Evolutionary conservation across 805 yeast species (phyloP), one percentile per base, ranked within the genome.

Genomic region (Jamesozyma piceae): DNA sequence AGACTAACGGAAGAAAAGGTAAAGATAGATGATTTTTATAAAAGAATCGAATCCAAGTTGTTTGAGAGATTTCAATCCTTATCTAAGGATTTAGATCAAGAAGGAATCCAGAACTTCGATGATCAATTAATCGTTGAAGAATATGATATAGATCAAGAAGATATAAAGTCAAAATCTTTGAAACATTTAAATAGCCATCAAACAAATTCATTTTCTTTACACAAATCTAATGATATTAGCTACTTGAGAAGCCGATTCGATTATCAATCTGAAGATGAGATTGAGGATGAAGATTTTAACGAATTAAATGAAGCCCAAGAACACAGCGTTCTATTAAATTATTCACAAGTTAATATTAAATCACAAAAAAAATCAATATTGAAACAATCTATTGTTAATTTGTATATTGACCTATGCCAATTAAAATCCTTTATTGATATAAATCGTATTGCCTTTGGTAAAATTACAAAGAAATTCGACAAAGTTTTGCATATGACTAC

Each of bases 391-490:
- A 66, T 82, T 14, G 70, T 75, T 20, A 71, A 78, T 22, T 61
- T 80, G 35, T 90, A 78, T 63, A 87, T 88, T 20, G 72, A 78
- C 24, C 66, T 89, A 32, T 80, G 87, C 19, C 97, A 90, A 63
- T 71, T 90, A 51, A 80, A 83, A 56, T 83, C 95, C 1, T 90
- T 70, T 62, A 73, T 83, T 41, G 95, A 88, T 56, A 70, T 90
- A 50, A 90, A 90, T 66, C 74, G 75, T 51, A 80, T 89, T 34
- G 97, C 96, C 0, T 85, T 90, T 61, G 71, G 80, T 42, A 90
- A 90, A 62, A 88, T 89, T 33, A 69, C 86, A 43, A 90, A 90
- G 59, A 90, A 90, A 64, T 88, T 84, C 58, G 96, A 92, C 65
- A 90, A 90, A 60, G 78, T 81, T 5, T 64, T 86, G 50, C 73